Conservation (phyloP, 1,284 basidiomycete genomes). For the Malassezia sympodialis region DNA sequence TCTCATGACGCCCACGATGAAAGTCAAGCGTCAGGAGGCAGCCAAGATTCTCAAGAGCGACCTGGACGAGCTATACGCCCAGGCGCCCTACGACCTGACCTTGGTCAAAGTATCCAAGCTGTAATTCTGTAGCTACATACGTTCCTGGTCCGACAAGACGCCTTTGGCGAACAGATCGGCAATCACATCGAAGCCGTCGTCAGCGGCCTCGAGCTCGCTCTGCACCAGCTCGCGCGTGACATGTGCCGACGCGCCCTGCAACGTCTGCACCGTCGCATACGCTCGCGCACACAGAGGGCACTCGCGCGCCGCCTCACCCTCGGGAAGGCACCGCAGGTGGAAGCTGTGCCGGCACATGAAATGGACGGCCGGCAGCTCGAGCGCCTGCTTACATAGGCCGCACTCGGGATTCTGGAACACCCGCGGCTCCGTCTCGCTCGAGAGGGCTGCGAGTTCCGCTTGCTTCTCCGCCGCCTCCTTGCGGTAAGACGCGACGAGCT, state of each 20-base stretch:
- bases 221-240: conserved; percentile 64
- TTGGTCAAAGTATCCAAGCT: conserved; percentile 24
- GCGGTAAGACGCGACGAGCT: conserved; percentile 72
- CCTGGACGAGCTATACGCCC: conserved; percentile 32
- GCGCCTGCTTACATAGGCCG: conserved; percentile 70
- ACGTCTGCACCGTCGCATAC: conserved; percentile 78
- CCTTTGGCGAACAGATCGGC: conserved; percentile 28
- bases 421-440: conserved; percentile 63
- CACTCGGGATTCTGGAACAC: conserved; percentile 91
- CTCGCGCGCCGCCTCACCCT: conserved; percentile 53
- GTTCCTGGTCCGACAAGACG: conserved; percentile 7
- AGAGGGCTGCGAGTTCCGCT: conserved; percentile 68
- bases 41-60: conserved; percentile 28
- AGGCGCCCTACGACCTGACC: conserved; percentile 20
- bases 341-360: conserved; percentile 98
- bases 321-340: conserved; percentile 57
- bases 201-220: conserved; percentile 23
- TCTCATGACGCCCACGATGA: conserved; percentile 39
- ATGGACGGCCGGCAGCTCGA: conserved; percentile 84
- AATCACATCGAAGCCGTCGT: conserved; percentile 28
- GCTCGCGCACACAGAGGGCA: conserved; percentile 77
- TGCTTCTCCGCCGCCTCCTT: conserved; percentile 70
- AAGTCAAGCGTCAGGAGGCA: conserved; percentile 43
- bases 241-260: conserved; percentile 69
- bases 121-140: conserved; percentile 9